Evolutionary conservation across 164 flowering plant species (phyloP).

Genomic region (Aristolochia californica): DNA sequence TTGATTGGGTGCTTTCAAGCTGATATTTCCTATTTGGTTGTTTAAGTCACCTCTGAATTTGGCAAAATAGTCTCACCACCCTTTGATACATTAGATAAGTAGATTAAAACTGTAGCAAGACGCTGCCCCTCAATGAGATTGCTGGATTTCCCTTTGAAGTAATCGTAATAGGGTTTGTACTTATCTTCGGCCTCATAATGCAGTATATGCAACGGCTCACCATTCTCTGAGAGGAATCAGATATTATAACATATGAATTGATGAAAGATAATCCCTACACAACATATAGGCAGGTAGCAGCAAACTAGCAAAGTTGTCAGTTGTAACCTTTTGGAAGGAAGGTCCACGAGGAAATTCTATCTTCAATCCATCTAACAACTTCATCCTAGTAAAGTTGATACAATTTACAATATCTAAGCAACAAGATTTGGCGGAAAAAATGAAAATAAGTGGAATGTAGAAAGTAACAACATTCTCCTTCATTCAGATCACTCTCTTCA

Average conservation of each 20-base stretch:
- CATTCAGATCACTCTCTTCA: too few relatives aligned
- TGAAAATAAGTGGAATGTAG: not conserved
- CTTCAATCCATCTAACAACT: constrained; percentile 49
- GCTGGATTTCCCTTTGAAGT: constrained; percentile 26
- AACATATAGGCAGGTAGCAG: not conserved
- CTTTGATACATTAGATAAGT: constrained; percentile 51
- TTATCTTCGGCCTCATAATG: constrained; percentile 35
- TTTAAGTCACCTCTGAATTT: constrained; percentile 45
- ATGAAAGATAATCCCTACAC: not conserved
- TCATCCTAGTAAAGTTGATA: constrained; percentile 34
- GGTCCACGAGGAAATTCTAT: constrained; percentile 74
- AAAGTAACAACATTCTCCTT: not conserved
- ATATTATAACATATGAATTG: not conserved
- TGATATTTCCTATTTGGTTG: not conserved
- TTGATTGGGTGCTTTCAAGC: too few relatives aligned
- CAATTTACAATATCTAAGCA: not conserved
- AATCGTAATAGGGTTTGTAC: constrained; percentile 23
- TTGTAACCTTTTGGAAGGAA: constrained; percentile 71
- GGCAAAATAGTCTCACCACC: constrained; percentile 76
- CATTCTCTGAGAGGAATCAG: constrained; percentile 32
- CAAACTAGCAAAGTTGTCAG: constrained; percentile 1
- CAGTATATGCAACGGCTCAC: constrained; percentile 39
- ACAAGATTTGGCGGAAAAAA: not conserved
- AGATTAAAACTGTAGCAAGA: constrained; percentile 63
- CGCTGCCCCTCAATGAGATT: constrained; percentile 22